Evolutionary conservation across 2,329 filamentous ascomycete species (phyloP).

Genomic region (Colletotrichum chlorophyti): DNA sequence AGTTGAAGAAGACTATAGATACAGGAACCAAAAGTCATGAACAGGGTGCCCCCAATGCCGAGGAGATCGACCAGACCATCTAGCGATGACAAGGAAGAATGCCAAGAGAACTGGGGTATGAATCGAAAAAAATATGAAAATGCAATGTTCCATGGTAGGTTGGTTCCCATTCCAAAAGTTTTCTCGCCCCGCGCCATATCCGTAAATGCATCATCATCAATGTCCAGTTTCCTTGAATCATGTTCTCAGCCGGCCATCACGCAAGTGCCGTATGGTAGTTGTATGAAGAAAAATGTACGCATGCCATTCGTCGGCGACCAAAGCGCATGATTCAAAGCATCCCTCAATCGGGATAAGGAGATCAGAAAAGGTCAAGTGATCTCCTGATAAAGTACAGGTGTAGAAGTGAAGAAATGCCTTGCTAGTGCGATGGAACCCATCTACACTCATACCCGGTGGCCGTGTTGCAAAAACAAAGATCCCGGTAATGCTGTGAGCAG

Average conservation of each 20-base stretch:
- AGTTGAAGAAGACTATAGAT: conserved; percentile 19
- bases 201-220: conserved; percentile 30
- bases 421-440: conserved; percentile 12
- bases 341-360: conserved; percentile 30
- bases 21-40: conserved; percentile 24
- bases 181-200: conserved; percentile 24
- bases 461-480: conserved; percentile 23
- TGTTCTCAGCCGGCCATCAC: conserved; percentile 23
- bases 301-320: conserved; percentile 28
- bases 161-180: conserved; percentile 16
- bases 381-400: conserved; percentile 42
- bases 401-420: conserved; percentile 39
- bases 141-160: conserved; percentile 25
- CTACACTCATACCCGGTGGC: conserved; percentile 17
- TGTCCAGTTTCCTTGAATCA: conserved; percentile 26
- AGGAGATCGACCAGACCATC: neutral
- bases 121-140: conserved; percentile 15
- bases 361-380: conserved; percentile 38
- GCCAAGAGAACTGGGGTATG: neutral
- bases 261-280: conserved; percentile 22
- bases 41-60: neutral
- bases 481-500: conserved; percentile 13
- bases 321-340: conserved; percentile 29
- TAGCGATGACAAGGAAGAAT: neutral
- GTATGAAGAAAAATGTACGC: conserved; percentile 20